Percentiles rank a stretch among this genome's conserved stretches.
Evolutionary conservation across 2,329 filamentous ascomycete genomes (phyloP).

Genomic region (Pestalotiopsis sp.): DNA sequence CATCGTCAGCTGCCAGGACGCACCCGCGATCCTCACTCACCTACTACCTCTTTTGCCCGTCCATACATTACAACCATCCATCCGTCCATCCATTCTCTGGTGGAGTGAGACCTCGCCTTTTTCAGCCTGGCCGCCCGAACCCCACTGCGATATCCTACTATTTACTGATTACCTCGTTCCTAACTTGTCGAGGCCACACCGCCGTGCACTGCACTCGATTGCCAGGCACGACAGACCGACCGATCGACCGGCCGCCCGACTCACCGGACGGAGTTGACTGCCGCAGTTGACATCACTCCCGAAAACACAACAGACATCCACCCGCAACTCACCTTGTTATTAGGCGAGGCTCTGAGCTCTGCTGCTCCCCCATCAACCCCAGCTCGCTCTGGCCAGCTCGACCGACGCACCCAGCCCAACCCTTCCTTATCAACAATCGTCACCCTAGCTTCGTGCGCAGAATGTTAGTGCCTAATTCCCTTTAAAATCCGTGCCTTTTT

Average conservation of each 20-base stretch:
- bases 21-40: constrained; percentile 7
- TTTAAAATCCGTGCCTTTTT: constrained; percentile 5
- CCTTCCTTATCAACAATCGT: constrained; percentile 1
- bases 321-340: not conserved
- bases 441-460: constrained; percentile 24
- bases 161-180: not conserved
- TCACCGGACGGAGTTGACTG: not conserved
- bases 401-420: not conserved
- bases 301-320: not conserved
- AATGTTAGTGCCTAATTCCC: constrained; percentile 18
- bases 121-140: not conserved
- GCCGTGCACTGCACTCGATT: not conserved
- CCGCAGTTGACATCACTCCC: constrained; percentile 3
- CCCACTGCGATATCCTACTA: not conserved
- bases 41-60: not conserved
- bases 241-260: not conserved
- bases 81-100: not conserved
- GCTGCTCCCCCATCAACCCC: not conserved
- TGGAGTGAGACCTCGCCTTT: not conserved
- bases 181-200: not conserved
- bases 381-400: not conserved
- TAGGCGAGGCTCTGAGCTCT: too few species aligned
- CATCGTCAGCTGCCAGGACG: constrained; percentile 1
- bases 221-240: not conserved
- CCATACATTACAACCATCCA: not conserved